Conservation (phyloP, 2,329 filamentous ascomycete species). For the Nigrospora oryzae region DNA sequence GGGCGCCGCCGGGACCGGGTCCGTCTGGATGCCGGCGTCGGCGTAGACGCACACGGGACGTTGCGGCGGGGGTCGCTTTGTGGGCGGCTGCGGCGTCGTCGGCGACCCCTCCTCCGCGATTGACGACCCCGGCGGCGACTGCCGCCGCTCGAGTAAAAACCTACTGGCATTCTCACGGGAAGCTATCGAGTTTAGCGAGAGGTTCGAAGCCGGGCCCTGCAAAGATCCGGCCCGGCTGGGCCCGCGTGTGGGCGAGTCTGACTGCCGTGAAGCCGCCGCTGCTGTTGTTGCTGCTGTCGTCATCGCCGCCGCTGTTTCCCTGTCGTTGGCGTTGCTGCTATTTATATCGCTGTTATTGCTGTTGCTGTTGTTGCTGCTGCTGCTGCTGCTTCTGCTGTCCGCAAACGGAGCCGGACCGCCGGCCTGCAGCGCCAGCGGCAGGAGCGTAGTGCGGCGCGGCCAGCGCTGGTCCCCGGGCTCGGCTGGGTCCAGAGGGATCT, state of each 20-base stretch:
- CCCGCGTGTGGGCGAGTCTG: no score
- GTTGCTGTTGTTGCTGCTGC: no score
- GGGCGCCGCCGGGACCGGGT: constrained; percentile 5
- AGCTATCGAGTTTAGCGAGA: not conserved
- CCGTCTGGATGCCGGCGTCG: constrained; percentile 18
- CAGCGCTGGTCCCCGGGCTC: not conserved
- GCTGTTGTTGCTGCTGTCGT: no score
- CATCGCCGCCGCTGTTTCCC: no score
- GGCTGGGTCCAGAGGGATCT: not conserved
- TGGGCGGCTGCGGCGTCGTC: not conserved
- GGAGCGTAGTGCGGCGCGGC: not conserved
- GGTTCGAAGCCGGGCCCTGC: not conserved
- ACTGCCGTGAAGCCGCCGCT: no score
- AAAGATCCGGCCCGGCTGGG: not conserved
- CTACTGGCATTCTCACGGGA: not conserved
- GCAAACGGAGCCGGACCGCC: not conserved
- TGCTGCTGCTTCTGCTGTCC: no score
- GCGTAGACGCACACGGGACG: constrained; percentile 10
- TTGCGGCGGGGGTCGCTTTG: not conserved
- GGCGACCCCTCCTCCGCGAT: not conserved
- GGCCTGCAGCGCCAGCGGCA: constrained; percentile 1
- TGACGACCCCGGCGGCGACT: not conserved
- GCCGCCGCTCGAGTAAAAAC: not conserved
- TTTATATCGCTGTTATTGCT: no score
- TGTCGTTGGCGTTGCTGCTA: no score